Percentiles rank a stretch among this genome's conserved stretches.
phyloP scores from a whole-genome alignment of 1,284 basidiomycete genomes.

The Irpex lacteus region DNA sequence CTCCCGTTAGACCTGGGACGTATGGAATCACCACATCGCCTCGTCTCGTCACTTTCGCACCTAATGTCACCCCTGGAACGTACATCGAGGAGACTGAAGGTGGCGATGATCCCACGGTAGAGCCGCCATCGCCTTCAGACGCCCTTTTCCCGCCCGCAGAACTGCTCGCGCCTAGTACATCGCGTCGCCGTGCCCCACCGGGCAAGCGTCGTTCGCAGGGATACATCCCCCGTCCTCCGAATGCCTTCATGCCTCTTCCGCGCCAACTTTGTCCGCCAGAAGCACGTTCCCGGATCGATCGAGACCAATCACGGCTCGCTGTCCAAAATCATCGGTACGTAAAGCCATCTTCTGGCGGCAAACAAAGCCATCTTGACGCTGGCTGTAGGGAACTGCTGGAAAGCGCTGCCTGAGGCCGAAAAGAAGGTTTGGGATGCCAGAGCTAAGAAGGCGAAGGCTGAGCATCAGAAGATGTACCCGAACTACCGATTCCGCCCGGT shows the following conservation, averaged over 20 bases:
- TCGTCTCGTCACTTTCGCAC: conserved; percentile 57
- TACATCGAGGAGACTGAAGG: conserved; percentile 47
- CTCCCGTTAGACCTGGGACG: conserved; percentile 49
- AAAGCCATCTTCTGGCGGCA: not conserved
- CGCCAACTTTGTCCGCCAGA: conserved; percentile 80
- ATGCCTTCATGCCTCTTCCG: conserved; percentile 95
- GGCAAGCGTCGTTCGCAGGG: conserved; percentile 59
- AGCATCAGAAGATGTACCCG: conserved; percentile 58
- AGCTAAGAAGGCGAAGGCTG: conserved; percentile 65
- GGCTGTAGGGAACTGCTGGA: conserved; percentile 65
- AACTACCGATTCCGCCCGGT: conserved; percentile 70
- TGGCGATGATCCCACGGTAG: conserved; percentile 22
- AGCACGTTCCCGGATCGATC: conserved; percentile 79
- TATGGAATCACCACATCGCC: conserved; percentile 45
- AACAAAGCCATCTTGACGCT: not conserved
- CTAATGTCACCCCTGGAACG: conserved; percentile 66
- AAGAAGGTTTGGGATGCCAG: conserved; percentile 63
- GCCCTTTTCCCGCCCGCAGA: conserved; percentile 30
- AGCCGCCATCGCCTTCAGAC: conserved; percentile 27
- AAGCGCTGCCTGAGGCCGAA: conserved; percentile 60
- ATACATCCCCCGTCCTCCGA: conserved; percentile 87
- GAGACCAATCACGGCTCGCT: conserved; percentile 81
- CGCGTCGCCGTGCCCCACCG: conserved; percentile 43
- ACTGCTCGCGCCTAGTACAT: conserved; percentile 24
- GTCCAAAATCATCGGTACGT: conserved; percentile 68